Evolutionary conservation across 2,329 filamentous ascomycete species (phyloP), one percentile per base, ranked within the genome.

Genomic region (Colletotrichum tofieldiae): DNA sequence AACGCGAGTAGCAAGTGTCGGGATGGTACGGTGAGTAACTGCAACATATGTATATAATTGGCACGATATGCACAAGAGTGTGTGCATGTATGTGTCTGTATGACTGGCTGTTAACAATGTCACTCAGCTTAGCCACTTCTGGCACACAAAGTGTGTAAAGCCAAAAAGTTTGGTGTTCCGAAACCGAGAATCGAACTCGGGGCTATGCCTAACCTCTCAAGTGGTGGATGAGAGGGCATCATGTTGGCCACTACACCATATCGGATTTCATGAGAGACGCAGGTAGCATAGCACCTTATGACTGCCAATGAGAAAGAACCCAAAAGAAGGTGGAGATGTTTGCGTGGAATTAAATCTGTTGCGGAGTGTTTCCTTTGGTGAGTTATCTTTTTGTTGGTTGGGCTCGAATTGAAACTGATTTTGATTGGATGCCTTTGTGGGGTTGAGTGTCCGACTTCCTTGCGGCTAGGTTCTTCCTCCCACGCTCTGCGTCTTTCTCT

Each of bases 161-260:
- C 4, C 29, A 32, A 6, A 56, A 61, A 62, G n/a, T n/a, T n/a
- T n/a, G n/a, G n/a, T 3, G 58, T 52, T 52, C 49, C 49, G 49
- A 52, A 32, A 52, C 49, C 49, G 49, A 52, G 49, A 52, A 52
- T 52, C 56, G 68, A 71, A 68, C 68, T 71, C 68, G 68, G 68
- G 68, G 68, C 56, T 71, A 68, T 71, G 65, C 65, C 68, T 67
- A 54, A 59, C 65, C 65, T 68, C 51, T 51, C 68, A 12, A 23
- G 1, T 9, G 12, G 16, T 9, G 18, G 16, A 41, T 71, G 68
- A 68, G 65, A 71, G 68, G 68, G 68, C 68, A 71, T 71, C 65
- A 71, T 71, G 68, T 71, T 71, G 58, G 68, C 65, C 65, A 71
- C 68, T 71, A 68, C 68, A 68, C 68, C 65, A 68, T 68, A 68